Base-by-base conservation (phyloP, 805 yeast species). In the Candida loeiensis region DNA sequence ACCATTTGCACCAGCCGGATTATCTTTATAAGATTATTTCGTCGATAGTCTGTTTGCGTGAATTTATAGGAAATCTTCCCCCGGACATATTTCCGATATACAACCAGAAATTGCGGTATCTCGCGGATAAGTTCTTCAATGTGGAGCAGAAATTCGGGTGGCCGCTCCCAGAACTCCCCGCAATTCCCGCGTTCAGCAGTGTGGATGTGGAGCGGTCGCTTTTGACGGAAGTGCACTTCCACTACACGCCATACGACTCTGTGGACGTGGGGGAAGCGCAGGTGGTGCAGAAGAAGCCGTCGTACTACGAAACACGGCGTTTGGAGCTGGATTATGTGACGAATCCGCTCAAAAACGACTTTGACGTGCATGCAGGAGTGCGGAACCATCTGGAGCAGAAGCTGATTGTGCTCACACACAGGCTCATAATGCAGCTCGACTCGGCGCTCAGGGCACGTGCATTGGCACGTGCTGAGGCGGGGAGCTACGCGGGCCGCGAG, bases 21-120 rank as follows among this genome's bases (percentile, higher is more conserved):
- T 76, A 77, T 48, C 64, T 88, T 32, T 82, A 78, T 46, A 80
- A 79, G 34, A 79, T 84, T 7, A 79, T 90, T 1, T 86, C 95
- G 1, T 88, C 95, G 1, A 73, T 84, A 14, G 95, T 89, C 3
- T 86, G 89, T 21, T 61, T 88, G 37, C 66, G 96, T 51, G 95
- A 85, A 47, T 73, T 81, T 44, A 88, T 84, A 11, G 98, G 98
- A 6, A 75, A 76, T 35, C 58, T 91, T 32, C 93, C 96, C 2
- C 82, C 88, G 0, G 93, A 82, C 52, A 58, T 88, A 35, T 72
- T 85, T 55, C 90, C 93, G 12, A 76, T 85, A 15, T 87, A 83
- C 58, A 69, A 77, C 28, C 82, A 80, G 48, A 75, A 82, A 42
- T 68, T 89, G 47, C 68, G 70, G 5, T 85, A 77, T 51, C 65